A percentile compares a stretch with the other conserved stretches of the same genome.
phyloP scores from a whole-genome alignment of 768 basidiomycete species.

The Rhizopogon vulgaris region DNA sequence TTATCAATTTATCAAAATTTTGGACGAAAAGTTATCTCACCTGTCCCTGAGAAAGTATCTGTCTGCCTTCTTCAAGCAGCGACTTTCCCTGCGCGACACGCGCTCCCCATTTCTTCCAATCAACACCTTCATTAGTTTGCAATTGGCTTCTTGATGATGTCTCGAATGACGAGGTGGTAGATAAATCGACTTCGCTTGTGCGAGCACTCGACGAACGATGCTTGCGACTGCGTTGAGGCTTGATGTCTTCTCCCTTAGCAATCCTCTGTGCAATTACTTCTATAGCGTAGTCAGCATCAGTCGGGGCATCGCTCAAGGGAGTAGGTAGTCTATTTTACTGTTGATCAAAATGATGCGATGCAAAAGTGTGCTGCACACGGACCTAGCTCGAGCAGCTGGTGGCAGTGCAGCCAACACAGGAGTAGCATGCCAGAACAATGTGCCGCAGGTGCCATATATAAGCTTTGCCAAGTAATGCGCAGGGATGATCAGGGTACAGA shows the following conservation, averaged over 20 bases:
- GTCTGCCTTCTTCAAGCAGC: constrained; percentile 36
- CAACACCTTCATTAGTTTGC: constrained; percentile 20
- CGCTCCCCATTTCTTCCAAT: constrained; percentile 56
- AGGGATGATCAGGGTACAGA: constrained; percentile 41
- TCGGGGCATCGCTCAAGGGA: constrained; percentile 48
- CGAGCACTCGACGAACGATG: constrained; percentile 13
- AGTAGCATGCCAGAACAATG: constrained; percentile 57
- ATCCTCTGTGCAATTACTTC: constrained; percentile 58
- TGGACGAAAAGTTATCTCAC: constrained; percentile 26
- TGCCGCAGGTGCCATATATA: constrained; percentile 39
- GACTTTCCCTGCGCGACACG: constrained; percentile 41
- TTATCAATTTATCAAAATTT: background rate
- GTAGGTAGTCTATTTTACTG: constrained; percentile 36
- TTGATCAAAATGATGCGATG: background rate
- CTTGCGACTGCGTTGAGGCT: constrained; percentile 22
- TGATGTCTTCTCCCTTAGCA: constrained; percentile 45
- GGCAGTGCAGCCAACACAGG: constrained; percentile 52
- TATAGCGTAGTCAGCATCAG: constrained; percentile 69
- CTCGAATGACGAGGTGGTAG: background rate
- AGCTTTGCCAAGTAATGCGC: constrained; percentile 45
- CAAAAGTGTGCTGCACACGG: constrained; percentile 9
- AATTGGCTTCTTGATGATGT: background rate
- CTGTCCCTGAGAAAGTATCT: constrained; percentile 28
- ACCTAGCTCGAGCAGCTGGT: constrained; percentile 41
- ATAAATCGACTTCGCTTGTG: constrained; percentile 5